Base-by-base conservation (phyloP, 2,329 filamentous ascomycete species). In the Penicillium sp. region DNA sequence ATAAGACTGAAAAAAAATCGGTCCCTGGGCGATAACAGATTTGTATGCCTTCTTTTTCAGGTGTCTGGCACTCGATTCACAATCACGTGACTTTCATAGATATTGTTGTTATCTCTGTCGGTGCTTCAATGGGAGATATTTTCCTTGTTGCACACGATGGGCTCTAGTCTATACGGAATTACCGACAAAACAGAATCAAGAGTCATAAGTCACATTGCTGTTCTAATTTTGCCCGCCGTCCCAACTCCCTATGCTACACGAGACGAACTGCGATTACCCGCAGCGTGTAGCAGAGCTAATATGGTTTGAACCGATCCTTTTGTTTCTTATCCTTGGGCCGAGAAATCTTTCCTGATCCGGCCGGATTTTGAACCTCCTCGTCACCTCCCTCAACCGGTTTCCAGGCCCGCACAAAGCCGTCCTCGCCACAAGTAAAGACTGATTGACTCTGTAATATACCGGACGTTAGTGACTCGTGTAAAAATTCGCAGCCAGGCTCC, bases 341-440 rank as follows among this genome's bases (percentile, higher is more conserved):
- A 14, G 68, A 59, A 7, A 66, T 55, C 63, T 71, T 75, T 40
- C 59, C 58, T 30, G 65, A 63, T 13, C 59, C 60, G 37, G 65
- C 57, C 33, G 70, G 64, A n/a, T 49, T 19, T 46, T 66, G 61
- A 7, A 52, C 55, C 8, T 60, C 62, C 7, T 61, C 52, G 37
- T 53, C 61, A n/a, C 57, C 68, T 22, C 56, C 69, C 4, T 68
- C 71, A n/a, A 56, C 58, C 10, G 71, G 67, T 57, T 70, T 76
- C 77, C 77, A 79, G 25, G 69, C 71, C 28, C 77, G 76, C 22
- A 79, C 74, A 33, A 75, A 71, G 2, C 79, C 79, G 63, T 81
- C 79, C 60, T 81, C 79, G 16, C 78, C 79, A 56, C 78, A 77
- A 4, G 79, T 81, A 59, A 79, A 80, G 33, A 81, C 75, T 0